These are phyloP conservation scores for Botrytis byssoidea DNA, from an alignment of 2,329 filamentous ascomycete genomes.

Conservation along the genomic window DNA sequence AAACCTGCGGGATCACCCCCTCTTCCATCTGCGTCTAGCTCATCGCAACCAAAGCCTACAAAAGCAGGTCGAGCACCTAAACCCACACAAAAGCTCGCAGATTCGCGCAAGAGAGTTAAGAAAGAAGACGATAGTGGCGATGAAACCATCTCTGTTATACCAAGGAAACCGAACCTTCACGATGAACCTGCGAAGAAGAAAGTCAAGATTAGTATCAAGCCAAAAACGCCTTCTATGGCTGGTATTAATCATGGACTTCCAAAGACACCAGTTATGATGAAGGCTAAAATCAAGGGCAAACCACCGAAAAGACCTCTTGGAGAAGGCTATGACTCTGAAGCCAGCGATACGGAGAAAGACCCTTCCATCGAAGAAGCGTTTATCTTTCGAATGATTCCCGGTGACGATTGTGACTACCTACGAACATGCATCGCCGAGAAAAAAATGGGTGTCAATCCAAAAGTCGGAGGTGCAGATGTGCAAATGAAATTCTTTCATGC, in stretches of 20 bases:
- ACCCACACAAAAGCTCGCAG: conserved; percentile 56
- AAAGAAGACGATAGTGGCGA: conserved; percentile 54
- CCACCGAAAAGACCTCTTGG: conserved; percentile 69
- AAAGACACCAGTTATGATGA: conserved; percentile 43
- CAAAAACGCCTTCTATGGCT: conserved; percentile 12
- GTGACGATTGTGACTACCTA: conserved; percentile 81
- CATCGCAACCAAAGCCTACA: conserved; percentile 46
- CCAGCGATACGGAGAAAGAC: conserved; percentile 83
- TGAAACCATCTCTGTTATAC: conserved; percentile 33
- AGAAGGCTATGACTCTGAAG: conserved; percentile 94
- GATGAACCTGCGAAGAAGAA: conserved; percentile 40
- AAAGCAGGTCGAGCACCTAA: conserved; percentile 61
- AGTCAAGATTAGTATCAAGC: conserved; percentile 46
- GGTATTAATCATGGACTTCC: conserved; percentile 25
- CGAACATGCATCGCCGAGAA: conserved; percentile 72
- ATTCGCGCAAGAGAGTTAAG: conserved; percentile 58
- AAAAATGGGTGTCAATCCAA: conserved; percentile 65
- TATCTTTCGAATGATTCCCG: conserved; percentile 82
- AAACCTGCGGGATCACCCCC: conserved; percentile 30
- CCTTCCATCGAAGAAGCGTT: conserved; percentile 89
- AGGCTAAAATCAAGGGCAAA: conserved; percentile 65
- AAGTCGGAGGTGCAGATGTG: conserved; percentile 71
- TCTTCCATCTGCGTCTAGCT: conserved; percentile 23
- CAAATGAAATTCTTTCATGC: conserved; percentile 74
- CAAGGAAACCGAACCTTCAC: neutral